These are phyloP conservation scores for Neurospora discreta DNA, from an alignment of 495 filamentous ascomycete species.

Conservation along the genomic window DNA sequence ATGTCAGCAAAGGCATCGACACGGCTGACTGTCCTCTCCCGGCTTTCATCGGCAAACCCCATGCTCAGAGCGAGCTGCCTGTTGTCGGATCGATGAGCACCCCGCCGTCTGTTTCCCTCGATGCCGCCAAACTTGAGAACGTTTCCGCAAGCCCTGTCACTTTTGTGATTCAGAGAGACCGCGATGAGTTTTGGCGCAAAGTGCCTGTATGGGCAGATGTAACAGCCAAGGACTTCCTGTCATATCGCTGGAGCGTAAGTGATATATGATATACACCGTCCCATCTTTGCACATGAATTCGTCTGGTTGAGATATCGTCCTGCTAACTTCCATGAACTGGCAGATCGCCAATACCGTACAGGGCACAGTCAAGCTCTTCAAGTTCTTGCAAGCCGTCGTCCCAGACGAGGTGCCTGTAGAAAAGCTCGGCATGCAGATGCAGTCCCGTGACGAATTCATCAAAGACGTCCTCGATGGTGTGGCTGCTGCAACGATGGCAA, in stretches of 20 bases:
- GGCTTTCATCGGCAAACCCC: background rate
- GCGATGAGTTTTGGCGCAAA: conserved; percentile 33
- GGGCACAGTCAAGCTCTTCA: conserved; percentile 23
- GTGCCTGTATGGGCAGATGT: conserved; percentile 33
- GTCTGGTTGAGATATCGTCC: background rate
- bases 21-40: background rate
- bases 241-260: conserved; percentile 39
- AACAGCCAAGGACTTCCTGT: conserved; percentile 31
- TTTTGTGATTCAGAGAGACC: background rate
- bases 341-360: conserved; percentile 32
- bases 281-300: background rate
- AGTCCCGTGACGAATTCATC: conserved; percentile 39
- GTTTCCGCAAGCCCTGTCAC: conserved; percentile 1
- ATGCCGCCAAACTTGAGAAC: background rate
- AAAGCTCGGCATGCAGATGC: conserved; percentile 18
- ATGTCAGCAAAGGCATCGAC: conserved; percentile 5
- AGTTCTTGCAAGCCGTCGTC: conserved; percentile 33
- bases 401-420: conserved; percentile 33
- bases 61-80: background rate
- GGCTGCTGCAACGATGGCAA: conserved; percentile 39
- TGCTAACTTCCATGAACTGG: background rate
- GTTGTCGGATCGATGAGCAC: background rate
- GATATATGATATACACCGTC: background rate
- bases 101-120: background rate
- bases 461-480: conserved; percentile 40